Evolutionary conservation across 768 basidiomycete species (phyloP), one percentile per base, ranked within the genome.

Genomic region (Termitomyces sp.): DNA sequence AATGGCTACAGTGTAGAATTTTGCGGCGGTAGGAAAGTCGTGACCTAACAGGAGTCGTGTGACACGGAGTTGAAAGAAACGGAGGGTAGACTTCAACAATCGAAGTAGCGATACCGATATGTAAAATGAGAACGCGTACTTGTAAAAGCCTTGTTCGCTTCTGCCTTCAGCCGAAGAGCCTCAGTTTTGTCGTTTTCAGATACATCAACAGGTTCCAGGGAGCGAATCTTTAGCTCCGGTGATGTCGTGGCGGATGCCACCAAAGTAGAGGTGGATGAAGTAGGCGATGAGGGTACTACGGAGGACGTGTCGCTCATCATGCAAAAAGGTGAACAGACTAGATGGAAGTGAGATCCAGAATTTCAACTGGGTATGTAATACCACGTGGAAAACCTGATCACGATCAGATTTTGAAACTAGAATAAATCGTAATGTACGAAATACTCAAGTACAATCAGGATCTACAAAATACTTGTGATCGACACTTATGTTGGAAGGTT

Each of bases 81-180:
- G 25, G 39, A 19, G 27, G 50, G 4, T 25, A 30, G 35, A 27
- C 23, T 54, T 49, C 37, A 28, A 34, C 17, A 47, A 52, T 52
- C 56, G 42, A 44, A 39, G 19, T 23, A 39, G 16, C 54, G 57
- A 54, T 48, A 42, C 34, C 30, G 39, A 30, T 45, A 21, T 25
- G 19, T 37, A 23, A 54, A 35, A 41, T 19, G 53, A 50, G 43
- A 47, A 21, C 14, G 70, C 82, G 63, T 68, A 89, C 91, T 75
- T 46, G 76, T 72, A 64, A 98, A 99, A 4, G 92, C 89, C 64
- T 86, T 85, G 76, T 98, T 98, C 10, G 95, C 97, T 59, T 88
- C 79, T 7, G 77, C 81, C 72, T 98, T 99, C 56, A 97, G 68
- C 63, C 77, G 77, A 6, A 79, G 71, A 2, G 94, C 91, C 63